These are phyloP conservation scores for Mycena belliarum DNA, from an alignment of 768 basidiomycete genomes.

Conservation along the genomic window DNA sequence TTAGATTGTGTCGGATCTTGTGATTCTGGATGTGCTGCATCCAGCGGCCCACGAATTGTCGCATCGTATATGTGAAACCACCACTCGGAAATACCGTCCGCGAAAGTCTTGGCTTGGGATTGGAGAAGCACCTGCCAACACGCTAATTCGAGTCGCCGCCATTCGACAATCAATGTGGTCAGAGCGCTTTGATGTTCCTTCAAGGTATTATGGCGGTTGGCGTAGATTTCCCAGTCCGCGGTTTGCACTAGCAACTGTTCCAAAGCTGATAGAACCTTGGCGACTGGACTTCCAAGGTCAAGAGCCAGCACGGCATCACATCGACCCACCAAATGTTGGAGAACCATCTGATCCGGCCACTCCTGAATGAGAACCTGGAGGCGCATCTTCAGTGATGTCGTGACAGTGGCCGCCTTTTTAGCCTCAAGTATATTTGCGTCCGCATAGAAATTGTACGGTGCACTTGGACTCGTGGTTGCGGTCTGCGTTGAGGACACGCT, in stretches of 20 bases:
- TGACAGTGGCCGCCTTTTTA: constrained; percentile 54
- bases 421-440: constrained; percentile 77
- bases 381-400: constrained; percentile 52
- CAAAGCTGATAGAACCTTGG: constrained; percentile 77
- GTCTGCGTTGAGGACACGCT: constrained; percentile 35
- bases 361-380: constrained; percentile 63
- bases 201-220: constrained; percentile 88
- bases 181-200: constrained; percentile 64
- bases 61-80: constrained; percentile 92
- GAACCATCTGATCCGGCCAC: constrained; percentile 98
- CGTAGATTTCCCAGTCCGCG: constrained; percentile 96
- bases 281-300: constrained; percentile 69
- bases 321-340: constrained; percentile 78
- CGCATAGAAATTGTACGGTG: constrained; percentile 72
- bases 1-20: no score
- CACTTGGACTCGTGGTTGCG: constrained; percentile 17
- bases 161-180: constrained; percentile 76
- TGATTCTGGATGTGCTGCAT: constrained; percentile 43
- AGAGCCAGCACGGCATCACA: constrained; percentile 67
- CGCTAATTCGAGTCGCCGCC: constrained; percentile 87
- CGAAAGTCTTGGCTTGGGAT: constrained; percentile 61
- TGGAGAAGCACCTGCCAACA: constrained; percentile 85
- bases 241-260: constrained; percentile 86
- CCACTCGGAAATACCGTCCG: constrained; percentile 57
- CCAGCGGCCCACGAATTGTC: constrained; percentile 61